These are phyloP conservation scores for Boletus vermiculosoides DNA, from an alignment of 768 basidiomycete species.

Conservation along the genomic window DNA sequence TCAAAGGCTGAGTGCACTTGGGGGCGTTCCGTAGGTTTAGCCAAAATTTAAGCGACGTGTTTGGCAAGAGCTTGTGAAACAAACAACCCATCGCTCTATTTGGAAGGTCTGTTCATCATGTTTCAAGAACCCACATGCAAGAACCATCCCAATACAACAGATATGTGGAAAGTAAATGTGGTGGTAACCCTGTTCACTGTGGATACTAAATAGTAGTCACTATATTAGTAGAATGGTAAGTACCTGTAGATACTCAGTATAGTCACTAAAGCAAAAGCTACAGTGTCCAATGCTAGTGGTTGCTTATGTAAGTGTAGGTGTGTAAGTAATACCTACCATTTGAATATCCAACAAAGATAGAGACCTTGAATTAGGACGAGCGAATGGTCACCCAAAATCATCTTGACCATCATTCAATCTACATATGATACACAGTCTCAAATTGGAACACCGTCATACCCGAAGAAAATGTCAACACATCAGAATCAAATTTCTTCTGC, in stretches of 20 bases:
- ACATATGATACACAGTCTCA: neutral
- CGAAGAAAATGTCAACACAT: neutral
- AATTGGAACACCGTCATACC: neutral
- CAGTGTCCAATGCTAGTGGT: too few species aligned
- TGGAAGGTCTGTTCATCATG: slow-evolving; percentile 9
- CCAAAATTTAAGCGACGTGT: slow-evolving; percentile 32
- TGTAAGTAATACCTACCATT: too few species aligned
- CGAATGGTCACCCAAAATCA: neutral
- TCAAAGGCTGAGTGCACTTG: neutral
- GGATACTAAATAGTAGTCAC: too few species aligned
- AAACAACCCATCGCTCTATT: slow-evolving; percentile 27
- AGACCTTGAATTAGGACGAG: neutral
- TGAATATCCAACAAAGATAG: too few species aligned
- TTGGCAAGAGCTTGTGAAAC: slow-evolving; percentile 33
- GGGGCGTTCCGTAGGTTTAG: neutral
- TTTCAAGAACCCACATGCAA: neutral
- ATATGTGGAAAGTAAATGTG: too few species aligned
- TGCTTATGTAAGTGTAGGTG: too few species aligned
- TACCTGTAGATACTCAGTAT: too few species aligned
- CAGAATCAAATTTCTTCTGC: neutral
- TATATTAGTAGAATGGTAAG: too few species aligned
- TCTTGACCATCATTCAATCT: neutral
- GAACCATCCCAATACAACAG: neutral
- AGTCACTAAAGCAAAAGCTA: too few species aligned
- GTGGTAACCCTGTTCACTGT: too few species aligned